These are phyloP conservation scores for Bolboschoenus planiculmis DNA, from an alignment of 176 grass and related monocot genomes.

Conservation along the genomic window DNA sequence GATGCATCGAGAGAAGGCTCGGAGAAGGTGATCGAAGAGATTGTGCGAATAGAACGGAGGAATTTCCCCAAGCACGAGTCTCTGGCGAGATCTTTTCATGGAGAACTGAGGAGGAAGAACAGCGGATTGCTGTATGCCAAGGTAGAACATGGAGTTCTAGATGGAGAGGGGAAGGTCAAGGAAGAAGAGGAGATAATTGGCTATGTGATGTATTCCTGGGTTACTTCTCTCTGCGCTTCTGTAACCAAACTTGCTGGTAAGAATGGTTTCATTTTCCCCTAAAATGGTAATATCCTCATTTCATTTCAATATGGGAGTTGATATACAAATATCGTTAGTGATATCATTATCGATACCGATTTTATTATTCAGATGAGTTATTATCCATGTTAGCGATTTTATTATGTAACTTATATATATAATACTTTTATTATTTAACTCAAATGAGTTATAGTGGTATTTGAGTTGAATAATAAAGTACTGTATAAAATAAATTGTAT, in stretches of 20 bases:
- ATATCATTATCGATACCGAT: too few species aligned
- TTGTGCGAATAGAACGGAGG: constrained; percentile 60
- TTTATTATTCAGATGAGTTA: too few species aligned
- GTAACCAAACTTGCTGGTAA: constrained; percentile 91
- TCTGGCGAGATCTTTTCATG: constrained; percentile 49
- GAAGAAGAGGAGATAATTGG: constrained; percentile 34
- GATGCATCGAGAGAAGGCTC: constrained; percentile 38
- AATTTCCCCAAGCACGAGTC: constrained; percentile 99
- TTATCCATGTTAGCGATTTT: too few species aligned
- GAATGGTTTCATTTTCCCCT: background rate
- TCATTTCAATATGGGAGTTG: too few species aligned
- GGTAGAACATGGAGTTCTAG: background rate
- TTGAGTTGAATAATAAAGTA: too few species aligned
- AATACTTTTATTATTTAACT: too few species aligned
- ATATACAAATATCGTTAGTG: too few species aligned
- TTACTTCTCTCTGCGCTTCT: constrained; percentile 67
- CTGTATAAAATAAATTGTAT: too few species aligned
- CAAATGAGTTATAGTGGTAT: too few species aligned
- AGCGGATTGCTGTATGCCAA: constrained; percentile 54
- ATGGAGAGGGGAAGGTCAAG: constrained; percentile 14
- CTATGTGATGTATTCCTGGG: constrained; percentile 74
- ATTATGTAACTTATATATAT: too few species aligned
- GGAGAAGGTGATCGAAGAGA: constrained; percentile 37
- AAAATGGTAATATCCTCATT: background rate
- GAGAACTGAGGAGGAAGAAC: constrained; percentile 67